Evolutionary conservation across 2,329 filamentous ascomycete species (phyloP).

Genomic region (Coleophoma crateriformis): DNA sequence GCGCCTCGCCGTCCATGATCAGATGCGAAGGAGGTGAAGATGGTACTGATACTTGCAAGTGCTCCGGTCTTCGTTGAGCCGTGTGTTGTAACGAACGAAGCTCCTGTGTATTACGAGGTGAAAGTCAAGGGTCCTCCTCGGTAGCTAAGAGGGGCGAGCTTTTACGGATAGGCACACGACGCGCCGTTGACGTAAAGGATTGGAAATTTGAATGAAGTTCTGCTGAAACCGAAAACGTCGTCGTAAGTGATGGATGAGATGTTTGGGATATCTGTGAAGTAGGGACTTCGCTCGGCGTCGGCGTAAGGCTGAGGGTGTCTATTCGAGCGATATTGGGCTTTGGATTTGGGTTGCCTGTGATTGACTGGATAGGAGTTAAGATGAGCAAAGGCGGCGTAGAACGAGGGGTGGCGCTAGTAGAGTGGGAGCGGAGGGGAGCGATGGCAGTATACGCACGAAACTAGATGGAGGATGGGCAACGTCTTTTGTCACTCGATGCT

Average conservation of each 20-base stretch:
- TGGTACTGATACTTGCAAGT: no score
- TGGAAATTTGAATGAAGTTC: neutral
- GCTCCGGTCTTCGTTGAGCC: no score
- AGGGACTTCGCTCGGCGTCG: neutral
- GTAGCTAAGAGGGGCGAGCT: neutral
- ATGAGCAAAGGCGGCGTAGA: neutral
- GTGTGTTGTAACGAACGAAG: no score
- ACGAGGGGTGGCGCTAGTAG: no score
- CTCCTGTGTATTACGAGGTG: no score
- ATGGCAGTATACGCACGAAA: no score
- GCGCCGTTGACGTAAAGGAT: neutral
- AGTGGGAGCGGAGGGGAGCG: no score
- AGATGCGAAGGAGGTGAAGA: neutral
- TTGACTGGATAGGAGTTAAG: neutral
- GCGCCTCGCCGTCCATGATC: slow-evolving; percentile 23
- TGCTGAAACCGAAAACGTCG: no score
- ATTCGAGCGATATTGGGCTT: neutral
- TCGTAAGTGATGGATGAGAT: no score
- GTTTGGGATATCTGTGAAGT: neutral
- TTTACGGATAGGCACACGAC: neutral
- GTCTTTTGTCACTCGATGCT: no score
- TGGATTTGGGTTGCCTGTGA: neutral
- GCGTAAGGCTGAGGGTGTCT: neutral
- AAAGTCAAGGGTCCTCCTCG: no score
- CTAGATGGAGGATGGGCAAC: no score